A percentile compares a stretch with the other conserved stretches of the same genome.
Conservation (phyloP, 768 basidiomycete genomes). For the Suillus subluteus region DNA sequence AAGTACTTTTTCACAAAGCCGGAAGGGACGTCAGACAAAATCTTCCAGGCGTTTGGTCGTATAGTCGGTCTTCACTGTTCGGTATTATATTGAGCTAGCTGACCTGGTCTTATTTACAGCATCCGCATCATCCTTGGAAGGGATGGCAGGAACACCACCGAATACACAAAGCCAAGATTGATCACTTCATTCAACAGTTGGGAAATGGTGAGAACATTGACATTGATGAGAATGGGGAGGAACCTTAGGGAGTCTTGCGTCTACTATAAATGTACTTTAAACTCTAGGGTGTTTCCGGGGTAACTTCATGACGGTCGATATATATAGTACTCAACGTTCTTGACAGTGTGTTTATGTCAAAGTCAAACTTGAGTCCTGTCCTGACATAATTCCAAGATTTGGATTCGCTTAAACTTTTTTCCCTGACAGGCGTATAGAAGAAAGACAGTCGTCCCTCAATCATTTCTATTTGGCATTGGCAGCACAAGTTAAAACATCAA, state of each 20-base stretch:
- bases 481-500: too few relatives aligned
- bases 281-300: neutral
- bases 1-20: slow-evolving; percentile 73
- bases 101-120: slow-evolving; percentile 42
- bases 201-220: slow-evolving; percentile 59
- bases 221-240: slow-evolving; percentile 28
- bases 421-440: neutral
- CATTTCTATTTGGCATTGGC: neutral
- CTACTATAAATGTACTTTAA: neutral
- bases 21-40: slow-evolving; percentile 81
- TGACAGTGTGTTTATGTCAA: neutral
- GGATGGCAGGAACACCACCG: slow-evolving; percentile 93
- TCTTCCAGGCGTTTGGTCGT: slow-evolving; percentile 81
- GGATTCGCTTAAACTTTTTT: neutral
- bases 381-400: neutral
- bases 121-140: slow-evolving; percentile 92
- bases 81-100: slow-evolving; percentile 3
- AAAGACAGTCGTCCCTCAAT: neutral
- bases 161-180: slow-evolving; percentile 86
- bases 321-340: neutral
- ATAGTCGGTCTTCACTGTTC: slow-evolving; percentile 45
- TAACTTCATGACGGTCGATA: neutral
- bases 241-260: slow-evolving; percentile 28
- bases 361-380: neutral
- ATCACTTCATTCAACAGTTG: slow-evolving; percentile 71